Evolutionary conservation across 2,329 filamentous ascomycete species (phyloP).

Genomic region (Incumbomyces lentus): DNA sequence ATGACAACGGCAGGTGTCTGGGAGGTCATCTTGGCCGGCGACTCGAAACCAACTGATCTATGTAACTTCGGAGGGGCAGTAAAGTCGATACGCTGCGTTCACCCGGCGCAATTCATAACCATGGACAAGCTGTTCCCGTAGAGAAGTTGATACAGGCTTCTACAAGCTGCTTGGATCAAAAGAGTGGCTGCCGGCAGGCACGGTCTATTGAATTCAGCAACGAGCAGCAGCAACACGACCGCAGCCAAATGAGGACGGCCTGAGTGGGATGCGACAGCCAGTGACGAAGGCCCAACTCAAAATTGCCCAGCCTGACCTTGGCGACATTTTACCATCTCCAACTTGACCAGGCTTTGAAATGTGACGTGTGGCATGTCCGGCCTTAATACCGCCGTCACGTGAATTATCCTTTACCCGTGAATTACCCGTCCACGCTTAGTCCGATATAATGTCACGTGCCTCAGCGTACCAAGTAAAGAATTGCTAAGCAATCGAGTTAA

Average conservation of each 20-base stretch:
- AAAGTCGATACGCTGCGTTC: not conserved
- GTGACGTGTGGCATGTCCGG: too few relatives aligned
- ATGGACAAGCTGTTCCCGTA: not conserved
- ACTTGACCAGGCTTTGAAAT: not conserved
- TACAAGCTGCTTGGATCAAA: not conserved
- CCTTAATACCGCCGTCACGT: too few relatives aligned
- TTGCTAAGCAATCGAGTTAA: too few relatives aligned
- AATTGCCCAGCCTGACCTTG: slow-evolving; percentile 2
- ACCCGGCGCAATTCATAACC: not conserved
- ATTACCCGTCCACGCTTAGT: too few relatives aligned
- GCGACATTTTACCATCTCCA: not conserved
- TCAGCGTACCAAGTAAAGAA: too few relatives aligned
- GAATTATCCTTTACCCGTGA: too few relatives aligned
- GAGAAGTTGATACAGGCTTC: not conserved
- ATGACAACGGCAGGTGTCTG: slow-evolving; percentile 99
- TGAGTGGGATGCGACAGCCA: slow-evolving; percentile 4
- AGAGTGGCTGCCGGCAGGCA: not conserved
- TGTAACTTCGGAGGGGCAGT: slow-evolving; percentile 1
- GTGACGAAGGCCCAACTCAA: not conserved
- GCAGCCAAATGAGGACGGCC: slow-evolving; percentile 3
- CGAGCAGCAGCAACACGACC: not conserved
- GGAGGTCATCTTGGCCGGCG: slow-evolving; percentile 61
- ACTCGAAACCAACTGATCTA: not conserved
- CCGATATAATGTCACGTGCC: too few relatives aligned
- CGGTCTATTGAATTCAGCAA: not conserved